A percentile compares a stretch with the other conserved stretches of the same genome.
Evolutionary conservation across 768 basidiomycete species (phyloP).

Genomic region (Agrocybe chaxingu): DNA sequence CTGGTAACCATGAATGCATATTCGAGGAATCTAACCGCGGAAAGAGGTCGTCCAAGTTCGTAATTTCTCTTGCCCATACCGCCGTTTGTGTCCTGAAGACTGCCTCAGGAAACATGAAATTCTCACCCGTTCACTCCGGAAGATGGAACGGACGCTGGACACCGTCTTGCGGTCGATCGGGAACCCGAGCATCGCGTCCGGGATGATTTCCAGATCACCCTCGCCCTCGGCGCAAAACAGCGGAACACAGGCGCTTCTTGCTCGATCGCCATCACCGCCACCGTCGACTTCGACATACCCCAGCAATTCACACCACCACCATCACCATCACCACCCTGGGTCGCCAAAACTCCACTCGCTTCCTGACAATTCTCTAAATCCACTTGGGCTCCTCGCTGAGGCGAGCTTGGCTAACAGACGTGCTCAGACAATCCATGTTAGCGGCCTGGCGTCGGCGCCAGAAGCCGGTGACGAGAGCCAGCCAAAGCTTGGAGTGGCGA

Average conservation of each 20-base stretch:
- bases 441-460: slow-evolving; percentile 36
- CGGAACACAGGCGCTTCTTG: slow-evolving; percentile 57
- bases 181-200: slow-evolving; percentile 74
- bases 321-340: slow-evolving; percentile 27
- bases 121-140: slow-evolving; percentile 74
- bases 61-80: slow-evolving; percentile 6
- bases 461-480: slow-evolving; percentile 27
- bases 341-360: slow-evolving; percentile 89
- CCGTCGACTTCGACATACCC: slow-evolving; percentile 24
- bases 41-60: slow-evolving; percentile 81
- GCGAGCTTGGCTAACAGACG: slow-evolving; percentile 77
- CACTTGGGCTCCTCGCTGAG: slow-evolving; percentile 89
- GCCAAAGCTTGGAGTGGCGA: slow-evolving; percentile 73
- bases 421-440: slow-evolving; percentile 44
- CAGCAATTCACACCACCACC: slow-evolving; percentile 18
- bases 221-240: slow-evolving; percentile 59
- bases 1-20: slow-evolving; percentile 85
- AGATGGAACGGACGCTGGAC: slow-evolving; percentile 92
- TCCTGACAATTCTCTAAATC: slow-evolving; percentile 91
- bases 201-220: slow-evolving; percentile 79
- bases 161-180: slow-evolving; percentile 87
- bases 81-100: slow-evolving; percentile 17
- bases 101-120: slow-evolving; percentile 77
- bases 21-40: slow-evolving; percentile 98
- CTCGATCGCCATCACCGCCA: slow-evolving; percentile 46